Percentiles rank a stretch among this genome's conserved stretches.
Conservation (phyloP, 2,329 filamentous ascomycete species). For the Penicillium verrucosum region DNA sequence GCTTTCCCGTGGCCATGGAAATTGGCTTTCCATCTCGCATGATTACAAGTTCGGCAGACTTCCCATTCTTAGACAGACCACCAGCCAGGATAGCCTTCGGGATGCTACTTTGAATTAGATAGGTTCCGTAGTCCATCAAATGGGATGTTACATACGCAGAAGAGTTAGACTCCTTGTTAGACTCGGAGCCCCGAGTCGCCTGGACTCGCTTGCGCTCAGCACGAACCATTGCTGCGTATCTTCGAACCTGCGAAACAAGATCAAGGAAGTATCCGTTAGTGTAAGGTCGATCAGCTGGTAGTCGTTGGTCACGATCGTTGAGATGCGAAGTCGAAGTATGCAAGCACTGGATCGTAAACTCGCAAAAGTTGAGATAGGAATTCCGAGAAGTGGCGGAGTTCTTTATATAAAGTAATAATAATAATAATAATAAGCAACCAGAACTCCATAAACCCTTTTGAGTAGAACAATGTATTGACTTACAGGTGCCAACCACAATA, state of each 20-base stretch:
- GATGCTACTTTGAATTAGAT: constrained; percentile 18
- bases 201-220: constrained; percentile 66
- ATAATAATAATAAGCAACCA: constrained; percentile 62
- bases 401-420: constrained; percentile 57
- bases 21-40: constrained; percentile 70
- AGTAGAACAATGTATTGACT: constrained; percentile 53
- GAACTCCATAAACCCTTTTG: constrained; percentile 55
- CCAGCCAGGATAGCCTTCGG: constrained; percentile 76
- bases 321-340: constrained; percentile 84
- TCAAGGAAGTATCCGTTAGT: constrained; percentile 96
- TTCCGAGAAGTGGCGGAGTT: constrained; percentile 66
- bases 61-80: constrained; percentile 76
- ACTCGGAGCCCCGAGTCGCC: constrained; percentile 49
- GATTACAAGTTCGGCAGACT: constrained; percentile 78
- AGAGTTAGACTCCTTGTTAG: constrained; percentile 44
- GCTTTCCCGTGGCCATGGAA: constrained; percentile 69
- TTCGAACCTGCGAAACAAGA: constrained; percentile 85
- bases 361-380: constrained; percentile 83
- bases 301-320: constrained; percentile 79
- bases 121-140: background rate
- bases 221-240: constrained; percentile 82
- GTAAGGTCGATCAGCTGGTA: constrained; percentile 83
- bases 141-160: constrained; percentile 15
- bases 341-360: constrained; percentile 84
- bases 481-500: constrained; percentile 89